phyloP scores from a whole-genome alignment of 208 protist genomes.

The Lotmaria passim region DNA sequence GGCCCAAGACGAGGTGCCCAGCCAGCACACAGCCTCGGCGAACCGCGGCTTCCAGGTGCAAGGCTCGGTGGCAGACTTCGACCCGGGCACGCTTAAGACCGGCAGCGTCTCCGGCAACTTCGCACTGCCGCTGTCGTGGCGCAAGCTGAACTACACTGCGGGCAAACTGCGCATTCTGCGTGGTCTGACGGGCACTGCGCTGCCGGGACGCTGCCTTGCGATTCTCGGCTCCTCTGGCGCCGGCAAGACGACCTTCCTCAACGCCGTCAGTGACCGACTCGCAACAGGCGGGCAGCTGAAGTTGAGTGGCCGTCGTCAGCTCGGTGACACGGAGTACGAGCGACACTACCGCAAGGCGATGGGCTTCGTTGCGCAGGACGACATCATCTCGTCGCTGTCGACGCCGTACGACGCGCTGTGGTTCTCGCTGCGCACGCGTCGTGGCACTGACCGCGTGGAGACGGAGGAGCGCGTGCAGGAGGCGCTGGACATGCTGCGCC shows the following conservation, averaged over 20 bases:
- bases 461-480: slow-evolving; percentile 64
- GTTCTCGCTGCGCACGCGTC: slow-evolving; percentile 82
- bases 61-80: slow-evolving; percentile 59
- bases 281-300: slow-evolving; percentile 37
- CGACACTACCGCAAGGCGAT: slow-evolving; percentile 67
- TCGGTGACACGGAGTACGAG: slow-evolving; percentile 67
- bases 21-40: slow-evolving; percentile 6
- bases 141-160: slow-evolving; percentile 63
- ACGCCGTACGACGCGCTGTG: slow-evolving; percentile 73
- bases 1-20: neutral
- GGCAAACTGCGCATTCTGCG: slow-evolving; percentile 60
- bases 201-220: slow-evolving; percentile 74
- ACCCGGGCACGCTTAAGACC: slow-evolving; percentile 36
- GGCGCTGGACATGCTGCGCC: slow-evolving; percentile 65
- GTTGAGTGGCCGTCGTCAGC: slow-evolving; percentile 58
- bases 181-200: slow-evolving; percentile 71
- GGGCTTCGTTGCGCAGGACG: slow-evolving; percentile 85
- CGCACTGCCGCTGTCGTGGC: slow-evolving; percentile 74
- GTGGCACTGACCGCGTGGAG: slow-evolving; percentile 42
- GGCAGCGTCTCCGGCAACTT: slow-evolving; percentile 45
- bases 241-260: slow-evolving; percentile 76
- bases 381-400: slow-evolving; percentile 68
- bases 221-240: slow-evolving; percentile 87
- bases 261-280: slow-evolving; percentile 77
- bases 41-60: slow-evolving; percentile 34